These are phyloP conservation scores for Alternaria brassicicola DNA, from an alignment of 2,329 filamentous ascomycete genomes.

Conservation along the genomic window DNA sequence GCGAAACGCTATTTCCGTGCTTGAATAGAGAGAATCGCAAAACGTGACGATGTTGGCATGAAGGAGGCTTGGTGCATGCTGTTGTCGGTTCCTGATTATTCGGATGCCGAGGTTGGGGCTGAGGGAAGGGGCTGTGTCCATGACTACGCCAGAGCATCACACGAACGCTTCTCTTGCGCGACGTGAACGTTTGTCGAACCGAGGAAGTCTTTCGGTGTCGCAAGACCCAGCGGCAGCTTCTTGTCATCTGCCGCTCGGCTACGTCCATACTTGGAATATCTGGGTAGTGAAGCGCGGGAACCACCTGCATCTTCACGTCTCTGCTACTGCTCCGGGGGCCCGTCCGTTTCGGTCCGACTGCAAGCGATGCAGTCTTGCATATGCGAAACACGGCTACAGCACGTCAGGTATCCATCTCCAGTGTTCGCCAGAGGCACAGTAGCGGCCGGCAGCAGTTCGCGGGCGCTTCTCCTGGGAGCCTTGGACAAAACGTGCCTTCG, in stretches of 20 bases:
- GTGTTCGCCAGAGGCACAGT: slow-evolving; percentile 13
- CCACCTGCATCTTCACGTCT: slow-evolving; percentile 2
- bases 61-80: slow-evolving; percentile 17
- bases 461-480: slow-evolving; percentile 26
- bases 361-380: background rate
- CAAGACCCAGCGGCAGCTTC: slow-evolving; percentile 4
- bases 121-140: slow-evolving; percentile 22
- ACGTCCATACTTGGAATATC: slow-evolving; percentile 23
- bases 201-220: background rate
- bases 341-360: slow-evolving; percentile 2
- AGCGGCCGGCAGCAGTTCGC: slow-evolving; percentile 18
- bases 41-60: slow-evolving; percentile 23
- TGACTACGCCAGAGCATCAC: slow-evolving; percentile 10
- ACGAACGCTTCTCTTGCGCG: slow-evolving; percentile 17
- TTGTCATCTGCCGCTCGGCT: slow-evolving; percentile 14
- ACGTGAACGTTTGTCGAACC: slow-evolving; percentile 3
- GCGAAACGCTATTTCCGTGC: slow-evolving; percentile 50
- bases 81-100: slow-evolving; percentile 11
- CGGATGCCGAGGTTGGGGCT: slow-evolving; percentile 29
- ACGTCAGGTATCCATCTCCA: background rate
- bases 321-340: slow-evolving; percentile 8
- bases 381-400: slow-evolving; percentile 2
- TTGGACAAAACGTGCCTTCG: slow-evolving; percentile 19
- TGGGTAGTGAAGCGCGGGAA: slow-evolving; percentile 10
- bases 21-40: slow-evolving; percentile 52